These are phyloP conservation scores for Trichophyton schoenleinii DNA, from an alignment of 2,329 filamentous ascomycete genomes.

Conservation along the genomic window DNA sequence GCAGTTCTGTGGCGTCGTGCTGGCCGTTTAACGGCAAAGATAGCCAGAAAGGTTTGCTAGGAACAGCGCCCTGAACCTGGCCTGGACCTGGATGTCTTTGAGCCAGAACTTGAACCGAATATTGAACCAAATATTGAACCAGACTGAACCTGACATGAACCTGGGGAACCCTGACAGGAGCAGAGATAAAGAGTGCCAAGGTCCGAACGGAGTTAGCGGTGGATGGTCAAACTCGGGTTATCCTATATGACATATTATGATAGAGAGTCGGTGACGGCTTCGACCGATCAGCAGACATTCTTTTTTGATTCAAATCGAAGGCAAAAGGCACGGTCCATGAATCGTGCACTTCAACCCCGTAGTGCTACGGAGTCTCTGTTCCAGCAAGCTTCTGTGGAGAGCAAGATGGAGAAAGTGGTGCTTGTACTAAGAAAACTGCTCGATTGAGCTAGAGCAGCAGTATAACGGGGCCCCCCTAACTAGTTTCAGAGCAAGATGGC, in stretches of 20 bases:
- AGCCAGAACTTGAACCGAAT: neutral
- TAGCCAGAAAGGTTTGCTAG: neutral
- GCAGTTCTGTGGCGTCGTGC: neutral
- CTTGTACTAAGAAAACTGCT: neutral
- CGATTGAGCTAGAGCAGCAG: neutral
- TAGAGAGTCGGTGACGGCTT: neutral
- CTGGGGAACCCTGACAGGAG: neutral
- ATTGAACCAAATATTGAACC: neutral
- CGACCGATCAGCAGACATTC: too few species aligned
- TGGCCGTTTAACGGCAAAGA: neutral
- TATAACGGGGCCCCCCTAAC: neutral
- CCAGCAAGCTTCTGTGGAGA: neutral
- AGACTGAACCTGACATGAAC: constrained; percentile 3
- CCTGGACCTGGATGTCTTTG: neutral
- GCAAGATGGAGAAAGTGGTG: neutral
- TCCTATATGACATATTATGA: neutral
- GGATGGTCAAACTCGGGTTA: neutral
- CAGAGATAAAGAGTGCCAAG: neutral
- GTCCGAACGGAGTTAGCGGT: neutral
- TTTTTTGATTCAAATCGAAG: neutral
- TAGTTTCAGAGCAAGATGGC: neutral
- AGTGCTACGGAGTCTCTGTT: too few species aligned
- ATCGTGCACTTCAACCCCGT: neutral
- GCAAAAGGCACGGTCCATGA: neutral
- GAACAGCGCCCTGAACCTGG: neutral